Percentiles rank a stretch among this genome's conserved stretches.
These are phyloP conservation scores for Spiraea crenata DNA, from an alignment of 331 rosid species.

Conservation along the genomic window DNA sequence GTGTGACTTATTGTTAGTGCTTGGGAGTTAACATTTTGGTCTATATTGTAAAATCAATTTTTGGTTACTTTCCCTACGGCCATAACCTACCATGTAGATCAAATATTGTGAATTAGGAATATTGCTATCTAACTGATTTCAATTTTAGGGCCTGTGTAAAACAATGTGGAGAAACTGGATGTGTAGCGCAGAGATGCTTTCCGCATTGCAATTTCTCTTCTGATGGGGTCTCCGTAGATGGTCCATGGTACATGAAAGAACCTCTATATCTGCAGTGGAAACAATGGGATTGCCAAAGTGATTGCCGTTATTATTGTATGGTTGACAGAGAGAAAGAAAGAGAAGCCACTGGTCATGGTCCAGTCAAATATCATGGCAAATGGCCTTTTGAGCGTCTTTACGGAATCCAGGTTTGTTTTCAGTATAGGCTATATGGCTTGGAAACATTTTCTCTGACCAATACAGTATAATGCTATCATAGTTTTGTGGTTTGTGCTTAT, in stretches of 20 bases:
- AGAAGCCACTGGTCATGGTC: constrained; percentile 39
- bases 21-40: not conserved
- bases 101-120: constrained; percentile 6
- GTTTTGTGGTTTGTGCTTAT: constrained; percentile 19
- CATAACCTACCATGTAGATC: not conserved
- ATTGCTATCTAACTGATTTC: not conserved
- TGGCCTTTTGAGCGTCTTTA: constrained; percentile 67
- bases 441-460: constrained; percentile 16
- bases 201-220: constrained; percentile 53
- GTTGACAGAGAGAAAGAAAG: constrained; percentile 67
- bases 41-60: not conserved
- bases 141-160: constrained; percentile 52
- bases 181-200: constrained; percentile 55
- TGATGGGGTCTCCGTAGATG: constrained; percentile 42
- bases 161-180: constrained; percentile 67
- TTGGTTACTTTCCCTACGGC: constrained; percentile 7
- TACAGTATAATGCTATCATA: constrained; percentile 1
- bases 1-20: not conserved
- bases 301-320: constrained; percentile 78
- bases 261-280: constrained; percentile 76
- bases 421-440: constrained; percentile 10
- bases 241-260: constrained; percentile 80
- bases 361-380: constrained; percentile 84
- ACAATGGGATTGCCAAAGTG: constrained; percentile 60
- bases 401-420: constrained; percentile 69